Evolutionary conservation across 306 rosid genomes (phyloP).

Genomic region (Cyamopsis tetragonoloba): DNA sequence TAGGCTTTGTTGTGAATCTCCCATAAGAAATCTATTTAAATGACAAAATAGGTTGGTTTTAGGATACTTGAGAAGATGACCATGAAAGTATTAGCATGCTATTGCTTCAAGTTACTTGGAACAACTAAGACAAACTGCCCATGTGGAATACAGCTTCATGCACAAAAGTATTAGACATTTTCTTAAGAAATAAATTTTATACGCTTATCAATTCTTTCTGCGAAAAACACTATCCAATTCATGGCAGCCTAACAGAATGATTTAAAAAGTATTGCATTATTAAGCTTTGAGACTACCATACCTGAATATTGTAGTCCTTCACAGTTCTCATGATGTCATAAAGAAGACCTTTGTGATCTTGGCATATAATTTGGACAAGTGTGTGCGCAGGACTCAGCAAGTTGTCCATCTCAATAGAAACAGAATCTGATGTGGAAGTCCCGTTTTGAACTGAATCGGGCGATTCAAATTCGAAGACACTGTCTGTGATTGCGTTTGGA

Average conservation of each 20-base stretch:
- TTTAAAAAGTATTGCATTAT: neutral
- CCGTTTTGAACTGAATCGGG: conserved; percentile 36
- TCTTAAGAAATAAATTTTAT: neutral
- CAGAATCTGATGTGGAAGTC: conserved; percentile 43
- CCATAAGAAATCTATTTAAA: conserved; percentile 86
- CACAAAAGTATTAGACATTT: neutral
- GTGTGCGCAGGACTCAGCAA: conserved; percentile 86
- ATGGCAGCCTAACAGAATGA: neutral
- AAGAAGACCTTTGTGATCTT: conserved; percentile 89
- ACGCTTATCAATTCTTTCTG: neutral
- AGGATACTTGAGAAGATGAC: conserved; percentile 4
- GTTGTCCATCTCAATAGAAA: conserved; percentile 66
- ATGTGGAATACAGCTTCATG: neutral
- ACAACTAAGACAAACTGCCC: neutral
- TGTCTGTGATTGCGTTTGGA: conserved; percentile 62
- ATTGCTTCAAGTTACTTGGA: neutral
- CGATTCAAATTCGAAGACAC: conserved; percentile 47
- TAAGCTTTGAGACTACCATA: conserved; percentile 15
- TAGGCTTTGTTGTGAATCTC: conserved; percentile 54
- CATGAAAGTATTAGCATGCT: neutral
- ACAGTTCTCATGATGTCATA: conserved; percentile 94
- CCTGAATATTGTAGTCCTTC: conserved; percentile 90
- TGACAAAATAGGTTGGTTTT: neutral
- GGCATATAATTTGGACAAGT: conserved; percentile 81
- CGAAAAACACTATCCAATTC: neutral